A percentile compares a stretch with the other conserved stretches of the same genome.
Conservation (phyloP, 2,329 filamentous ascomycete genomes). For the Phoma sp. region DNA sequence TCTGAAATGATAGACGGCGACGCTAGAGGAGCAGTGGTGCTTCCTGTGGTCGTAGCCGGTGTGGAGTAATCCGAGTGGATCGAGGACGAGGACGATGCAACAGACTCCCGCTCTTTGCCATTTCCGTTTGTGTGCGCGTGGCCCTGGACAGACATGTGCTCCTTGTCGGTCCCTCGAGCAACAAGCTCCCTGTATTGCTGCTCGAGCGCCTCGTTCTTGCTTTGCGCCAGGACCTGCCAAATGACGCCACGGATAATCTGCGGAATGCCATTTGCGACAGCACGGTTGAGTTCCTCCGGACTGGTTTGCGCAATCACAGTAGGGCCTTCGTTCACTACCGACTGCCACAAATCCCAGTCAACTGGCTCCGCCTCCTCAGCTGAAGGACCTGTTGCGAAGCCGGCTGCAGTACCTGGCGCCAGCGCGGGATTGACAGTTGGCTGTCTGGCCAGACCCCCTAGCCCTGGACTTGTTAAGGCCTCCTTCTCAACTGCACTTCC, state of each 20-base stretch:
- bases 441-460: constrained; percentile 56
- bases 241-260: constrained; percentile 96
- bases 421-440: constrained; percentile 71
- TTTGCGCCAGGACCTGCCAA: constrained; percentile 96
- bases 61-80: constrained; percentile 78
- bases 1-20: constrained; percentile 64
- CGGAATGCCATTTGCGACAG: constrained; percentile 92
- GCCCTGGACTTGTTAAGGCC: constrained; percentile 38
- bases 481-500: constrained; percentile 42
- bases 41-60: constrained; percentile 60
- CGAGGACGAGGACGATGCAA: constrained; percentile 82
- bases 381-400: constrained; percentile 77
- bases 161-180: constrained; percentile 80
- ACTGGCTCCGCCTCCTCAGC: constrained; percentile 74
- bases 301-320: constrained; percentile 86
- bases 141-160: constrained; percentile 49
- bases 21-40: constrained; percentile 38
- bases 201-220: constrained; percentile 91
- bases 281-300: constrained; percentile 84
- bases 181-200: constrained; percentile 83
- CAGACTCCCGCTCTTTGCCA: constrained; percentile 70
- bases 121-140: constrained; percentile 50
- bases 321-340: constrained; percentile 92
- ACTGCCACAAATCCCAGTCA: constrained; percentile 99
- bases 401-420: constrained; percentile 84